Base-by-base conservation (phyloP, 202 grass and related monocot species). In the Dendrocalamus latiflorus region DNA sequence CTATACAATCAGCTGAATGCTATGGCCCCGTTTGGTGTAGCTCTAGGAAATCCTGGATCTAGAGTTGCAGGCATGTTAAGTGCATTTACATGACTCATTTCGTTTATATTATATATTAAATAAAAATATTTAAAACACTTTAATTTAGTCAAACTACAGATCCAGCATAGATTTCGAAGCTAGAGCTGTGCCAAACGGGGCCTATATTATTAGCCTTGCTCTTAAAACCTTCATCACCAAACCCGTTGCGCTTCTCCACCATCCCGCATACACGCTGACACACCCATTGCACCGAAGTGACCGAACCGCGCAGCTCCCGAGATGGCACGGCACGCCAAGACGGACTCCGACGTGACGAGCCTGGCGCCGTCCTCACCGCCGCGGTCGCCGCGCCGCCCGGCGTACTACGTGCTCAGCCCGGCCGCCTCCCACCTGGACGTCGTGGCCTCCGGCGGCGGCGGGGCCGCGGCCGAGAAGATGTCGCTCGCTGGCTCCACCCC, bases 351-450 rank as follows among this genome's bases (percentile, higher is more conserved):
- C 68, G 72, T 92, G 66, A 97, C 89, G 61, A 97, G 94, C 79
- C 82, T 97, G 53, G 89, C 94, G 47, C 68, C 94, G 24, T 97
- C 94, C 0, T 94, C 94, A 53, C 94, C 94, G 71, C 83, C 94
- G 44, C 81, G 94, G 2, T 97, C 94, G 3, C 94, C 94, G 9
- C 91, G 91, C 2, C 64, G 91, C n/a, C 91, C 91, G 30, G 81
- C 86, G 9, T 98, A 98, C 87, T 98, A 93, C 93, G 96, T 98
- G 10, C 84, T 91, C 80, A 98, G 96, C 70, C 96, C 96, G 1
- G 81, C 90, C 26, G 86, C 87, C 4, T 90, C 92, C 41, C 86
- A 94, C 68, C 89, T 43, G 39, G 94, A 94, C 65, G 86, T 86
- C 68, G 54, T 80, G 51, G 76, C 91, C 49, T 86, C 86, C 42